Evolutionary conservation across 176 grass and related monocot species (phyloP).

Genomic region (Aechmea fasciata): DNA sequence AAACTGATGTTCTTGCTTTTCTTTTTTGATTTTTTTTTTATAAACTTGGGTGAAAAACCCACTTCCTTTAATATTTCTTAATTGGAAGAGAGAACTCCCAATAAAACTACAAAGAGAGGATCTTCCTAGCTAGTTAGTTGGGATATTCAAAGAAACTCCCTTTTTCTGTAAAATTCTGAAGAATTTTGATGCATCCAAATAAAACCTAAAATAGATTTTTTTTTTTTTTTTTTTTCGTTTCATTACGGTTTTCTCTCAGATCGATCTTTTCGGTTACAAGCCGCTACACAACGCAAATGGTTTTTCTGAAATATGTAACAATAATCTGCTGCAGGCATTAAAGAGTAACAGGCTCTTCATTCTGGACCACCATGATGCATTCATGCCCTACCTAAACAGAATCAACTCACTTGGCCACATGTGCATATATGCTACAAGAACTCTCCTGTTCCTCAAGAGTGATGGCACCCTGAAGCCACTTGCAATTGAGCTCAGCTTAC

Average conservation of each 20-base stretch:
- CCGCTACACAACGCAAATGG: not conserved
- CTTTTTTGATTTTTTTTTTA: too few relatives aligned
- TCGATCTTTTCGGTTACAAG: not conserved
- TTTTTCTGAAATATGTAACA: not conserved
- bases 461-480: constrained; percentile 67
- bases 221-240: not conserved
- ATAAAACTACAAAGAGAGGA: too few relatives aligned
- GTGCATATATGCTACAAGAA: constrained; percentile 65
- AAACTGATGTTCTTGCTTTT: too few relatives aligned
- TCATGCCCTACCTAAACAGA: constrained; percentile 64
- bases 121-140: too few relatives aligned
- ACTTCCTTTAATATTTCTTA: too few relatives aligned
- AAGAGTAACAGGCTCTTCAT: constrained; percentile 61
- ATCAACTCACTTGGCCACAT: constrained; percentile 54
- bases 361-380: constrained; percentile 73
- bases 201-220: not conserved
- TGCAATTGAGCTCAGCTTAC: constrained; percentile 72
- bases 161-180: too few relatives aligned
- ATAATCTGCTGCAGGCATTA: constrained; percentile 38
- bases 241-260: too few relatives aligned
- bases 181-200: too few relatives aligned
- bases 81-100: too few relatives aligned
- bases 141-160: too few relatives aligned
- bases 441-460: constrained; percentile 54
- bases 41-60: too few relatives aligned